Evolutionary conservation across 2,329 filamentous ascomycete genomes (phyloP).

Genomic region (Bertia moriformis): DNA sequence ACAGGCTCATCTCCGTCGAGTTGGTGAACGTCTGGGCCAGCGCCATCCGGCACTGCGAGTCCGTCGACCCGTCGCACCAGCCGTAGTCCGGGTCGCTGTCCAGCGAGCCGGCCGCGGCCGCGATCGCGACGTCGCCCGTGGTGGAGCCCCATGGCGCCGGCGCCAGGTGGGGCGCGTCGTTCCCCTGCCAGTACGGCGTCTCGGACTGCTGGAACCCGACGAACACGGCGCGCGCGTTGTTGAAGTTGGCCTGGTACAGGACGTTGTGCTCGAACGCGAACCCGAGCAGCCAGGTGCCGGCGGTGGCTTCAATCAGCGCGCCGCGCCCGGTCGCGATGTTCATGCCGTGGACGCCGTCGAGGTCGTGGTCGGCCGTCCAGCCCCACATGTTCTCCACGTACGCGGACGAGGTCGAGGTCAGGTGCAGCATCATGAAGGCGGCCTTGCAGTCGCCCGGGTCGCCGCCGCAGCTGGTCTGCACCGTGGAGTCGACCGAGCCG

Average conservation of each 20-base stretch:
- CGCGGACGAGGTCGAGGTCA: conserved; percentile 25
- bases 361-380: conserved; percentile 31
- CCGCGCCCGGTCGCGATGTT: conserved; percentile 30
- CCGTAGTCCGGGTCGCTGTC: background rate
- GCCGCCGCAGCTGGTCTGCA: conserved; percentile 19
- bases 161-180: conserved; percentile 14
- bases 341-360: conserved; percentile 23
- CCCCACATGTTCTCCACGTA: conserved; percentile 40
- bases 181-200: conserved; percentile 24
- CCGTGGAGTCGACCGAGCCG: conserved; percentile 22
- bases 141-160: conserved; percentile 21
- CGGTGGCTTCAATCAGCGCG: conserved; percentile 26
- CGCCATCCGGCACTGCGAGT: conserved; percentile 16
- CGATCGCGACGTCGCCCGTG: conserved; percentile 7
- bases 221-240: conserved; percentile 26
- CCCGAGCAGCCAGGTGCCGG: conserved; percentile 36
- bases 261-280: conserved; percentile 33
- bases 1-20: conserved; percentile 17
- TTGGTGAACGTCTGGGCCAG: conserved; percentile 12
- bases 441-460: conserved; percentile 25
- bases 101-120: background rate
- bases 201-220: conserved; percentile 28
- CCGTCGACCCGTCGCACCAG: background rate
- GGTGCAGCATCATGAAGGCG: conserved; percentile 31
- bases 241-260: conserved; percentile 36